phyloP scores from a whole-genome alignment of 139 green algal species.

The Ettlia oleoabundans region DNA sequence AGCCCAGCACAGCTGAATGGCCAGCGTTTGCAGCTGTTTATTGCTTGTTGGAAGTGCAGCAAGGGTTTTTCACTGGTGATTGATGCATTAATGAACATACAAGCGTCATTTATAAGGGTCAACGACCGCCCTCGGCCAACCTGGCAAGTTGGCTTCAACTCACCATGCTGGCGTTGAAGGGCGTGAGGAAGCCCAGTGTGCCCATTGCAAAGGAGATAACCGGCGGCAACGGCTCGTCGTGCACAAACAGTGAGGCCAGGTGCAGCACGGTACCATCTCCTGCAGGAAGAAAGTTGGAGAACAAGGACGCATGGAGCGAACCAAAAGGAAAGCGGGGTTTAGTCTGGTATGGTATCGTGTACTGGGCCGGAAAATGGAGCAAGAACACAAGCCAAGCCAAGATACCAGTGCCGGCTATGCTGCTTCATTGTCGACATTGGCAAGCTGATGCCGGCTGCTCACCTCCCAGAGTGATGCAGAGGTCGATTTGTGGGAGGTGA shows the following conservation, averaged over 20 bases:
- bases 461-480: slow-evolving; percentile 84
- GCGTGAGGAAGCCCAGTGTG: slow-evolving; percentile 91
- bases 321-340: too few relatives aligned
- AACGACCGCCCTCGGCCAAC: not conserved
- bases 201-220: slow-evolving; percentile 92
- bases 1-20: not conserved
- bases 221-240: slow-evolving; percentile 83
- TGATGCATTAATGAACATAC: not conserved
- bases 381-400: too few relatives aligned
- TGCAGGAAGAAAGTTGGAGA: not conserved
- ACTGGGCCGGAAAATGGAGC: too few relatives aligned
- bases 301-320: too few relatives aligned
- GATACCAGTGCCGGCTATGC: too few relatives aligned
- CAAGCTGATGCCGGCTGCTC: slow-evolving; percentile 19
- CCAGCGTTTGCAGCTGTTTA: not conserved
- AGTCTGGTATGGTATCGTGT: too few relatives aligned
- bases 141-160: not conserved
- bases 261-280: slow-evolving; percentile 87
- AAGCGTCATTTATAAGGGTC: too few relatives aligned
- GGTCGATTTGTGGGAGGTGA: slow-evolving; percentile 57
- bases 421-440: too few relatives aligned
- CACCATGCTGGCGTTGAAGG: slow-evolving; percentile 86
- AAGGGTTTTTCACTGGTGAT: too few relatives aligned
- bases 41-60: too few relatives aligned
- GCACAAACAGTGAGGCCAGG: slow-evolving; percentile 80